phyloP scores from a whole-genome alignment of 352 stramenopile genomes.

The Peronospora destructor region DNA sequence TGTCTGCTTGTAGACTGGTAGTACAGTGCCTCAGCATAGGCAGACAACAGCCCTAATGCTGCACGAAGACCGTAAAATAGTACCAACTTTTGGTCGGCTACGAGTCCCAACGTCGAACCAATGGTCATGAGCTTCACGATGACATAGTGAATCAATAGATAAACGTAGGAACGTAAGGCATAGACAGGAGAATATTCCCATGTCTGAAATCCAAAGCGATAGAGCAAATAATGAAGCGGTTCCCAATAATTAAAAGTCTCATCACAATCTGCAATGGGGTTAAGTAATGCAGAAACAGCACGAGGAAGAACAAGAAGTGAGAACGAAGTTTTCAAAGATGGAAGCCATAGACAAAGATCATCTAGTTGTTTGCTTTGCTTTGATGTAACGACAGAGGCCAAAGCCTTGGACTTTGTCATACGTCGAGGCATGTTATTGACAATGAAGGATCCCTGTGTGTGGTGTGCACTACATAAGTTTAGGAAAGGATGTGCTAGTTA shows the following conservation, averaged over 20 bases:
- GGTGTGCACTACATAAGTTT: no score
- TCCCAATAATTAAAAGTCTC: slow-evolving; percentile 99
- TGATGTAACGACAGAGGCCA: background rate
- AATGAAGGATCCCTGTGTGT: no score
- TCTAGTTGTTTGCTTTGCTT: slow-evolving; percentile 15
- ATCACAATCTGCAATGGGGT: slow-evolving; percentile 94
- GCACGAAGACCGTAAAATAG: slow-evolving; percentile 89
- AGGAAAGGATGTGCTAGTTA: no score
- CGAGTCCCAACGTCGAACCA: slow-evolving; percentile 33
- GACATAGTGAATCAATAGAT: slow-evolving; percentile 68
- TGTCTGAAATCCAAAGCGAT: slow-evolving; percentile 86
- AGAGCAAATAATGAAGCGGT: slow-evolving; percentile 95
- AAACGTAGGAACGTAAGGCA: slow-evolving; percentile 94
- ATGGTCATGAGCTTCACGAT: slow-evolving; percentile 39
- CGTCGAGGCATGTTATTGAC: no score
- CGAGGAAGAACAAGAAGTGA: slow-evolving; percentile 63
- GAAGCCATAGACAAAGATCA: slow-evolving; percentile 50
- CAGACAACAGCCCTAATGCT: slow-evolving; percentile 64
- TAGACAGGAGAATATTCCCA: slow-evolving; percentile 91
- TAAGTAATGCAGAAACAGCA: slow-evolving; percentile 49
- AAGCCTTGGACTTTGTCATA: no score
- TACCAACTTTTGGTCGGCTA: slow-evolving; percentile 53
- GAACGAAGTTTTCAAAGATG: slow-evolving; percentile 51
- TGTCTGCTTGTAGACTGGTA: slow-evolving; percentile 55
- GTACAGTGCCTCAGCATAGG: slow-evolving; percentile 83